A percentile compares a stretch with the other conserved stretches of the same genome.
phyloP scores from a whole-genome alignment of 1,139 yeast species.

The Geotrichum phurueaensis region DNA sequence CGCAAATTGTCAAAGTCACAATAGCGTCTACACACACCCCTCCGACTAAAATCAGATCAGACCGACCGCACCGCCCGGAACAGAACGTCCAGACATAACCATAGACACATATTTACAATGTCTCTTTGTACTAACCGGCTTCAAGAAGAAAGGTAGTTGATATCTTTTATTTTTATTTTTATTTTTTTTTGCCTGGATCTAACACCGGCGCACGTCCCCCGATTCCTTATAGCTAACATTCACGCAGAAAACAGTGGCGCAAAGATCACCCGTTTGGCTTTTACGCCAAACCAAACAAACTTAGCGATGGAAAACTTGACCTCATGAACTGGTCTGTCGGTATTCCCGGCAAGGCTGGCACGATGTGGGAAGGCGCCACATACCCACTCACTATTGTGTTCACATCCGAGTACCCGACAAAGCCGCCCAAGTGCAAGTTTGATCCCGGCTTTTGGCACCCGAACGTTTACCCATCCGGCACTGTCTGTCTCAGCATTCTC shows the following conservation, averaged over 20 bases:
- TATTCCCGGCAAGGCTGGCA: slow-evolving; percentile 83
- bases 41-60: not conserved
- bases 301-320: slow-evolving; percentile 74
- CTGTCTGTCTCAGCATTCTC: slow-evolving; percentile 84
- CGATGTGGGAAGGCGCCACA: slow-evolving; percentile 83
- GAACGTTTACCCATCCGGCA: slow-evolving; percentile 94
- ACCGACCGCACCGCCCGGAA: not conserved
- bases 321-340: slow-evolving; percentile 90
- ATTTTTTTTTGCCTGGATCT: not conserved
- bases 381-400: slow-evolving; percentile 80
- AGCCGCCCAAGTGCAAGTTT: slow-evolving; percentile 89
- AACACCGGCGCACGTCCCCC: not conserved
- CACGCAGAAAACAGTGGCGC: slow-evolving; percentile 81
- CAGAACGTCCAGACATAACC: not conserved
- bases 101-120: slow-evolving; percentile 18
- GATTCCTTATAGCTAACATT: not conserved
- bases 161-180: not conserved
- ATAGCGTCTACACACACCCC: not conserved
- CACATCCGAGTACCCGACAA: slow-evolving; percentile 90
- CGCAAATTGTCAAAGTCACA: not conserved
- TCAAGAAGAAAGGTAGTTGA: slow-evolving; percentile 36
- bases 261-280: slow-evolving; percentile 98
- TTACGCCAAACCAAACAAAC: slow-evolving; percentile 80
- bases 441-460: slow-evolving; percentile 93
- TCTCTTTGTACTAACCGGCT: slow-evolving; percentile 64